These are phyloP conservation scores for Crepidotus variabilis DNA, from an alignment of 768 basidiomycete species.

Conservation along the genomic window DNA sequence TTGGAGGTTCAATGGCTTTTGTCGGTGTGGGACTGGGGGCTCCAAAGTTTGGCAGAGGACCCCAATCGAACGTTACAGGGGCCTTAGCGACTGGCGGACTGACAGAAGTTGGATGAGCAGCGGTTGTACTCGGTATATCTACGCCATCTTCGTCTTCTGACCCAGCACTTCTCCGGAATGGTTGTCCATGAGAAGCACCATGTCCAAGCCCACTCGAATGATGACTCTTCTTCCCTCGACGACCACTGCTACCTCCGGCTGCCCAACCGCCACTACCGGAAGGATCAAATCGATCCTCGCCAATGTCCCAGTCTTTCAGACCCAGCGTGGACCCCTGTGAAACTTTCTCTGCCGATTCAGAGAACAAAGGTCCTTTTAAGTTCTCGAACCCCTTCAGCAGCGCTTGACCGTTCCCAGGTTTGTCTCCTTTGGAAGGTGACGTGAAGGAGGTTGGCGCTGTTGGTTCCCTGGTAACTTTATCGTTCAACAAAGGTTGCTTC, in stretches of 20 bases:
- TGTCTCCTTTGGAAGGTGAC: slow-evolving; percentile 35
- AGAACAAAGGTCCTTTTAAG: slow-evolving; percentile 22
- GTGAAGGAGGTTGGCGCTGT: slow-evolving; percentile 22
- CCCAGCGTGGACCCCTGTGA: slow-evolving; percentile 10
- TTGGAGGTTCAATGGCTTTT: slow-evolving; percentile 1
- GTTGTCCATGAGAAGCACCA: background rate
- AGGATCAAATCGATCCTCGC: slow-evolving; percentile 41
- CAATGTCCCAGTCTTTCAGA: slow-evolving; percentile 25
- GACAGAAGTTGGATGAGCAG: too few species aligned
- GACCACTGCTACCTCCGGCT: background rate
- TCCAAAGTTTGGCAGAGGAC: slow-evolving; percentile 49
- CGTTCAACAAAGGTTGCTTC: slow-evolving; percentile 65
- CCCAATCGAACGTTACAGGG: slow-evolving; percentile 52
- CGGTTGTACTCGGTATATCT: too few species aligned
- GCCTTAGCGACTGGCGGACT: slow-evolving; percentile 19
- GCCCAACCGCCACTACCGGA: slow-evolving; percentile 10
- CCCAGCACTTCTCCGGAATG: background rate
- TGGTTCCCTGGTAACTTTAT: slow-evolving; percentile 37
- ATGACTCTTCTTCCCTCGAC: background rate
- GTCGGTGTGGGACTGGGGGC: slow-evolving; percentile 18
- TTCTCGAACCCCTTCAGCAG: slow-evolving; percentile 18
- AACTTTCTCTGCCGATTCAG: slow-evolving; percentile 11
- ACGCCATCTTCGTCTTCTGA: too few species aligned
- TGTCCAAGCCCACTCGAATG: background rate
- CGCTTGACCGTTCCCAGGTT: slow-evolving; percentile 13